Conservation (phyloP, 2,329 filamentous ascomycete genomes). For the Venturia nashicola region DNA sequence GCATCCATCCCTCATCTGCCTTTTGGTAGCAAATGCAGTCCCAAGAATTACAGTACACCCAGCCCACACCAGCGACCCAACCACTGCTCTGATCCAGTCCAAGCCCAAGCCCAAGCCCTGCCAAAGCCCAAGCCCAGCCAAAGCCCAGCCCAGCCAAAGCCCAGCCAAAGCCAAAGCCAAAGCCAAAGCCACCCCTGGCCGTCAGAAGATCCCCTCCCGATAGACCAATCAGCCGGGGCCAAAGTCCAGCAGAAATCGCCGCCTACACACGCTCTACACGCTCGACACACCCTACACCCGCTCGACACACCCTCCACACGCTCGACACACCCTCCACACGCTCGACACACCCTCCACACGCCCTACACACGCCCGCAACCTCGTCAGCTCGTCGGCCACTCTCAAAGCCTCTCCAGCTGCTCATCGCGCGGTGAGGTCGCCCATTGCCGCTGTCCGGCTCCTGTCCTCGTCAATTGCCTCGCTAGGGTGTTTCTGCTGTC, state of each 20-base stretch:
- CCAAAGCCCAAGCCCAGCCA: not conserved
- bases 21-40: too few relatives aligned
- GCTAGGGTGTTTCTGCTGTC: not conserved
- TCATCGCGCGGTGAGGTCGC: not conserved
- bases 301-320: too few relatives aligned
- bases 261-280: not conserved
- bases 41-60: not conserved
- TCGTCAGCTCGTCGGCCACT: not conserved
- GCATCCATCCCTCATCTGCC: too few relatives aligned
- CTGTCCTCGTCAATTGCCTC: not conserved
- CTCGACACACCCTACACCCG: too few relatives aligned
- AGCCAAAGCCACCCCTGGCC: not conserved
- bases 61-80: not conserved
- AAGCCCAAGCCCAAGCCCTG: not conserved
- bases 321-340: too few relatives aligned
- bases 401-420: not conserved
- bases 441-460: not conserved
- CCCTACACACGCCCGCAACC: not conserved
- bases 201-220: constrained; percentile 1
- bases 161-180: not conserved
- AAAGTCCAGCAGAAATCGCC: constrained; percentile 1
- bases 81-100: not conserved
- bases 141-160: not conserved
- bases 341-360: too few relatives aligned
- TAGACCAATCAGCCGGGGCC: not conserved